These are phyloP conservation scores for Cyclaneusma minus DNA, from an alignment of 2,329 filamentous ascomycete genomes.

Conservation along the genomic window DNA sequence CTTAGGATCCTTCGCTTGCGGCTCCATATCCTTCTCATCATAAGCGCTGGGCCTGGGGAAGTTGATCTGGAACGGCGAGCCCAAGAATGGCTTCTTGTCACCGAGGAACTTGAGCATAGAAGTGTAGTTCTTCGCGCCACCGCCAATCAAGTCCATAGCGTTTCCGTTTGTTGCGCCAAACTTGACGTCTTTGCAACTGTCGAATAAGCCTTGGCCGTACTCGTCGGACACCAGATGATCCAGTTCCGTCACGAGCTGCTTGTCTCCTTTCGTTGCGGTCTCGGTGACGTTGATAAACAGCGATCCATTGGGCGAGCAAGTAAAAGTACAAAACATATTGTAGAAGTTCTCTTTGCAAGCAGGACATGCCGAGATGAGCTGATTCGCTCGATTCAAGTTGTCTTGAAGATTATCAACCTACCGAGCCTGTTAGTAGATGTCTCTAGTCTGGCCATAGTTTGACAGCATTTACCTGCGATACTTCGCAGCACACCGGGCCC, in stretches of 20 bases:
- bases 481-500: conserved; percentile 70
- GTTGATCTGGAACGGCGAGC: conserved; percentile 97
- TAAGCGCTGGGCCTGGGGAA: conserved; percentile 50
- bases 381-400: conserved; percentile 75
- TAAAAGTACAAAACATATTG: conserved; percentile 96
- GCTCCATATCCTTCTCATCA: conserved; percentile 51
- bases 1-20: conserved; percentile 58
- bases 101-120: conserved; percentile 84
- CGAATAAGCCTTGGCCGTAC: conserved; percentile 78
- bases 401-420: conserved; percentile 66
- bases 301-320: conserved; percentile 92
- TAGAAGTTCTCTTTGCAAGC: conserved; percentile 98
- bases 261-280: conserved; percentile 41
- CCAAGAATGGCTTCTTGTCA: conserved; percentile 69
- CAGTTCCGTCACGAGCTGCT: conserved; percentile 63
- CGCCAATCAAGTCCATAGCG: conserved; percentile 92
- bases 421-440: conserved; percentile 2
- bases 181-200: conserved; percentile 98
- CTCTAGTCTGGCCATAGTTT: neutral
- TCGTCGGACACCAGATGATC: conserved; percentile 76
- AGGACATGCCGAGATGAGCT: conserved; percentile 83
- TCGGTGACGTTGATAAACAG: conserved; percentile 86
- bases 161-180: conserved; percentile 87
- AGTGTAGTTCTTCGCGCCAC: conserved; percentile 79
- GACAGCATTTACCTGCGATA: conserved; percentile 57